Conservation (phyloP, 2,329 filamentous ascomycete species). For the Alternaria hordeiaustralica region DNA sequence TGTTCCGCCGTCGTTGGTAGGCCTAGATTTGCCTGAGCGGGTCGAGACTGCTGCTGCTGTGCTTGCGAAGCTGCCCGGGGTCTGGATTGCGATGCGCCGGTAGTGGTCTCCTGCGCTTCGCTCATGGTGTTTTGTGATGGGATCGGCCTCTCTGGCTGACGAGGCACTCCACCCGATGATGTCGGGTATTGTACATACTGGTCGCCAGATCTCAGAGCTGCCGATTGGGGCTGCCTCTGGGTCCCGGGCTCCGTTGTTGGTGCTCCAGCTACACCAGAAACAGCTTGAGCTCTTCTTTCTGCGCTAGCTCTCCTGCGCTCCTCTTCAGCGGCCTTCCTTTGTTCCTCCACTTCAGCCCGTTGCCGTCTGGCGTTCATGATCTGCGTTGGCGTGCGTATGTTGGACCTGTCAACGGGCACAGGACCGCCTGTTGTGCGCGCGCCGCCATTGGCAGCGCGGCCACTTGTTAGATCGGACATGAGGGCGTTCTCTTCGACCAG, state of each 20-base stretch:
- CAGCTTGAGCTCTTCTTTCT: constrained; percentile 66
- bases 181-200: constrained; percentile 36
- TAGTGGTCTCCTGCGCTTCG: constrained; percentile 29
- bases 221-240: constrained; percentile 38
- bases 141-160: constrained; percentile 38
- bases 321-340: constrained; percentile 62
- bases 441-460: constrained; percentile 65
- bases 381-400: constrained; percentile 83
- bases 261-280: constrained; percentile 59
- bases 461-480: constrained; percentile 84
- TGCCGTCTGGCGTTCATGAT: constrained; percentile 89
- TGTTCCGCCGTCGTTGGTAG: constrained; percentile 29
- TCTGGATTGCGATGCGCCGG: constrained; percentile 39
- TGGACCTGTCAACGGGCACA: constrained; percentile 60
- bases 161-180: constrained; percentile 32
- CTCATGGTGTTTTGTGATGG: constrained; percentile 25
- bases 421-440: constrained; percentile 59
- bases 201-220: constrained; percentile 35
- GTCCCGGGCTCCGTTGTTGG: constrained; percentile 35
- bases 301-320: constrained; percentile 58
- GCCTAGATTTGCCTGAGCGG: constrained; percentile 33
- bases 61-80: constrained; percentile 43
- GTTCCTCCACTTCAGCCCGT: constrained; percentile 64
- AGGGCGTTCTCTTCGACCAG: constrained; percentile 84
- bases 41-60: constrained; percentile 43